These are phyloP conservation scores for Lepiota brunneoincarnata DNA, from an alignment of 768 basidiomycete genomes.

Conservation along the genomic window DNA sequence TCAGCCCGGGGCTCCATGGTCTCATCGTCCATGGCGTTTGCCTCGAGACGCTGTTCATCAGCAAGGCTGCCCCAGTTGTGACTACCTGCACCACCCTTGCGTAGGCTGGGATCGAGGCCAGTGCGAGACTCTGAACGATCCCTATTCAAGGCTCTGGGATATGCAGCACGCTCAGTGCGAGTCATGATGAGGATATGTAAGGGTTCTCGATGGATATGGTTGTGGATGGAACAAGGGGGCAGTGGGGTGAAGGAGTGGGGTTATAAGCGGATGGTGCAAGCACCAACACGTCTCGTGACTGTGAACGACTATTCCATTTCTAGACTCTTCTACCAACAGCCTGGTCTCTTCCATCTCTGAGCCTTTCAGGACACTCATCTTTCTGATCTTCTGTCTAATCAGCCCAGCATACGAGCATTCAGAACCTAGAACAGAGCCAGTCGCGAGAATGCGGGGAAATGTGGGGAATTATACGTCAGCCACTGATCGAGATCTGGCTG, in stretches of 20 bases:
- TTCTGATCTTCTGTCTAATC: not conserved
- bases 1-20: constrained; percentile 40
- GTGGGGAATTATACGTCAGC: constrained; percentile 6
- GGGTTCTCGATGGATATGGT: not conserved
- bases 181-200: constrained; percentile 50
- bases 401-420: too few species aligned
- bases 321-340: not conserved
- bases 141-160: constrained; percentile 67
- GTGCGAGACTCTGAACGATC: constrained; percentile 81
- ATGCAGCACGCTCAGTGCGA: constrained; percentile 71
- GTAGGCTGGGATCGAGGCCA: constrained; percentile 67
- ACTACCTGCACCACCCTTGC: constrained; percentile 77
- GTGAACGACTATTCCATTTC: not conserved
- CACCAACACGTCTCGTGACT: constrained; percentile 9
- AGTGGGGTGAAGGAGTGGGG: constrained; percentile 13
- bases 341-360: not conserved
- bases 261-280: constrained; percentile 17
- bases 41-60: constrained; percentile 62
- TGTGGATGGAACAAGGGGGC: constrained; percentile 13
- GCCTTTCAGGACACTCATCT: not conserved
- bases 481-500: not conserved
- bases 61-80: constrained; percentile 84
- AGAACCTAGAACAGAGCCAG: too few species aligned
- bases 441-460: constrained; percentile 7
- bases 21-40: constrained; percentile 57